A percentile compares a stretch with the other conserved stretches of the same genome.
Conservation (phyloP, 1,284 basidiomycete species). For the Agaricales sp. region DNA sequence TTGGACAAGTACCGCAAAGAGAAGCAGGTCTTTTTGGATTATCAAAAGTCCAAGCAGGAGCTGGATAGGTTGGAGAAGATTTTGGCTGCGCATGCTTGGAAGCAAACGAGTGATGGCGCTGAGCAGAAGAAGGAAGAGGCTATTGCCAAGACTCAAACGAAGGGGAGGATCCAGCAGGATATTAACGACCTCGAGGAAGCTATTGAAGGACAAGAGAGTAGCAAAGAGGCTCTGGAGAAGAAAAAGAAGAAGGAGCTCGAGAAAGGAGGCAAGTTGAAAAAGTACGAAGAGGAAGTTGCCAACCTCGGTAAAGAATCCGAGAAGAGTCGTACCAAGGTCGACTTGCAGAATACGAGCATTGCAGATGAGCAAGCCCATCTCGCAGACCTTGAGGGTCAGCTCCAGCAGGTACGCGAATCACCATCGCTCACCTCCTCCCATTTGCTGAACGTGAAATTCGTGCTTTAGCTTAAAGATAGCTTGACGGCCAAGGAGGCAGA, state of each 20-base stretch:
- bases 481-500: conserved; percentile 49
- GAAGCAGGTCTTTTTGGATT: conserved; percentile 86
- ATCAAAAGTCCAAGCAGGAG: conserved; percentile 84
- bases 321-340: conserved; percentile 81
- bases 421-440: not conserved
- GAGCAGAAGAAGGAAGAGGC: conserved; percentile 23
- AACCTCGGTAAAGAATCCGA: conserved; percentile 79
- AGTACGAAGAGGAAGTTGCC: conserved; percentile 71
- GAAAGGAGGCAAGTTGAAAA: conserved; percentile 76
- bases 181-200: conserved; percentile 49
- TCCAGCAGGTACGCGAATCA: conserved; percentile 45
- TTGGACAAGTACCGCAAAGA: conserved; percentile 86
- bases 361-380: conserved; percentile 73
- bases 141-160: conserved; percentile 49
- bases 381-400: conserved; percentile 40
- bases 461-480: conserved; percentile 42
- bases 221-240: conserved; percentile 58
- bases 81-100: conserved; percentile 89
- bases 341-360: conserved; percentile 73
- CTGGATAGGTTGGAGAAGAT: conserved; percentile 84
- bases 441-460: not conserved
- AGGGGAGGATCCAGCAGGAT: conserved; percentile 38
- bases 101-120: conserved; percentile 23
- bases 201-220: conserved; percentile 59
- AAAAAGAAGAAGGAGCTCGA: conserved; percentile 54